Percentiles rank a stretch among this genome's conserved stretches.
Evolutionary conservation across 2,329 filamentous ascomycete genomes (phyloP).

Genomic region (Fusarium siculi): DNA sequence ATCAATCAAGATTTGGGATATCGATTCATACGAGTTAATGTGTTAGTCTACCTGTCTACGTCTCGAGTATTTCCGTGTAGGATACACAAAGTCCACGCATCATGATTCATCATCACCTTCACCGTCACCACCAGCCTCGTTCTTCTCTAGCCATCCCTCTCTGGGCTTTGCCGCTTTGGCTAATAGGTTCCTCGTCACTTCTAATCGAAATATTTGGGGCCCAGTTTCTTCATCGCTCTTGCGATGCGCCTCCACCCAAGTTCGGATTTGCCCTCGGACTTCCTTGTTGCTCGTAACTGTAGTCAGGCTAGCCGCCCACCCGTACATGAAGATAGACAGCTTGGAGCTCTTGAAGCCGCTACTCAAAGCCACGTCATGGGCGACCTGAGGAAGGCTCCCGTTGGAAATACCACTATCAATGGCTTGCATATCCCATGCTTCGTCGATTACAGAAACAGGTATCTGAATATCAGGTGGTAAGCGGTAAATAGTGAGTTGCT

Average conservation of each 20-base stretch:
- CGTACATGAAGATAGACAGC: slow-evolving; percentile 54
- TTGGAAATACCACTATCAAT: slow-evolving; percentile 41
- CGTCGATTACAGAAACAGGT: slow-evolving; percentile 47
- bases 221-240: slow-evolving; percentile 45
- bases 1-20: neutral
- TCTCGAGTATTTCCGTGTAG: neutral
- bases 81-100: neutral
- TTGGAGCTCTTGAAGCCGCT: slow-evolving; percentile 51
- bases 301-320: slow-evolving; percentile 49
- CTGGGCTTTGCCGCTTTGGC: slow-evolving; percentile 47
- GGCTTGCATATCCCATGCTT: slow-evolving; percentile 43
- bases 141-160: slow-evolving; percentile 24
- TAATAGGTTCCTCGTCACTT: slow-evolving; percentile 51
- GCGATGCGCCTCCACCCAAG: slow-evolving; percentile 49
- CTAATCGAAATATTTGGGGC: slow-evolving; percentile 48
- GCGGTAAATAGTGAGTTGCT: slow-evolving; percentile 47
- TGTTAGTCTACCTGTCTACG: neutral
- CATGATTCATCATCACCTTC: slow-evolving; percentile 12
- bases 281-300: slow-evolving; percentile 57
- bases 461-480: slow-evolving; percentile 49
- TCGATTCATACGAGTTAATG: neutral
- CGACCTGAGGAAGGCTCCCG: slow-evolving; percentile 47
- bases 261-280: slow-evolving; percentile 49
- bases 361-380: slow-evolving; percentile 47
- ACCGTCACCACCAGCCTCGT: neutral